A percentile compares a stretch with the other conserved stretches of the same genome.
Conservation (phyloP, 257 asterid genomes). For the Solanum tacnaense region DNA sequence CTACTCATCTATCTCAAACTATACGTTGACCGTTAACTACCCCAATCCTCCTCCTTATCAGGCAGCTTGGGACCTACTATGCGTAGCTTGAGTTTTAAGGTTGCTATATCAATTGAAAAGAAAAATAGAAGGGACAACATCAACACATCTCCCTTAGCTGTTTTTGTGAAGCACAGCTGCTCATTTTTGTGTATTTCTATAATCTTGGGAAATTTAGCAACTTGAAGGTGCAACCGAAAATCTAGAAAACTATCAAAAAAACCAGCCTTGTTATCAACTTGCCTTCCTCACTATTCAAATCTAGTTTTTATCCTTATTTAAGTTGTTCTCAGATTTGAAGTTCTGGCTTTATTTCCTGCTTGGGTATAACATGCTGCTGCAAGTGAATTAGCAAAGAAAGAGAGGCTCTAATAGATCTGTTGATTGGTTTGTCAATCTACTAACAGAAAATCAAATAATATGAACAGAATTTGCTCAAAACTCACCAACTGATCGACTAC, state of each 20-base stretch:
- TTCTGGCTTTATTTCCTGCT: neutral
- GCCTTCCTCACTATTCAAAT: neutral
- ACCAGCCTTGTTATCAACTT: neutral
- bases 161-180: neutral
- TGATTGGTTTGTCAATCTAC: neutral
- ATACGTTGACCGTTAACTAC: neutral
- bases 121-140: neutral
- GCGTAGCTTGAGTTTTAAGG: neutral
- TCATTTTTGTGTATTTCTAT: neutral
- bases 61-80: neutral
- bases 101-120: neutral
- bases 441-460: neutral
- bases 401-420: neutral
- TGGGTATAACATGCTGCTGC: neutral
- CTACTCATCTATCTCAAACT: neutral
- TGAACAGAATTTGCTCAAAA: neutral
- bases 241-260: neutral
- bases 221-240: neutral
- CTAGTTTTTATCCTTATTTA: neutral
- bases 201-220: neutral
- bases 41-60: neutral
- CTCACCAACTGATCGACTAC: neutral
- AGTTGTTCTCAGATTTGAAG: neutral
- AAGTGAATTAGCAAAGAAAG: neutral
- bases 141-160: neutral